A percentile compares a stretch with the other conserved stretches of the same genome.
These are phyloP conservation scores for Stephania yunnanensis DNA, from an alignment of 164 flowering plant species.

Conservation along the genomic window DNA sequence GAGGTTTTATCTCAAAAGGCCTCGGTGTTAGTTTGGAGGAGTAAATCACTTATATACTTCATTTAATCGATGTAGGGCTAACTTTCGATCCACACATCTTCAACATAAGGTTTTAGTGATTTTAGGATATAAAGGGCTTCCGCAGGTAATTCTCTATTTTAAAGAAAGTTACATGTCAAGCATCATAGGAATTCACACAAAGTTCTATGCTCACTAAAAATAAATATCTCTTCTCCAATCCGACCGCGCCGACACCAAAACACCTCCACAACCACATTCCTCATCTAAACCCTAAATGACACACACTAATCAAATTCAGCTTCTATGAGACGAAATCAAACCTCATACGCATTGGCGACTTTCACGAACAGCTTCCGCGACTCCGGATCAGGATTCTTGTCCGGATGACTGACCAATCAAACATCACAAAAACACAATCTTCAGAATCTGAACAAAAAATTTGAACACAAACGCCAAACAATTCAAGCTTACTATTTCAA, in stretches of 20 bases:
- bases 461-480: not conserved
- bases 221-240: not conserved
- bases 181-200: too few species aligned
- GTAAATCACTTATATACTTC: too few species aligned
- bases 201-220: too few species aligned
- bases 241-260: not conserved
- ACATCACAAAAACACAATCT: conserved; percentile 5
- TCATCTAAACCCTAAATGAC: not conserved
- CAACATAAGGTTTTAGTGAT: too few species aligned
- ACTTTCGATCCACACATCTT: too few species aligned
- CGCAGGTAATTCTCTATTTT: too few species aligned
- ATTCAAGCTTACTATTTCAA: conserved; percentile 58
- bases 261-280: not conserved
- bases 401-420: conserved; percentile 61
- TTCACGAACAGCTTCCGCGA: conserved; percentile 73
- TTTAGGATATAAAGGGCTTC: too few species aligned
- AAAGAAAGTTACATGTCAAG: too few species aligned
- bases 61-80: too few species aligned
- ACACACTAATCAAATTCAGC: not conserved
- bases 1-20: too few species aligned
- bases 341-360: conserved; percentile 95
- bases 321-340: conserved; percentile 18
- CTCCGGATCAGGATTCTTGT: conserved; percentile 95
- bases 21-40: too few species aligned
- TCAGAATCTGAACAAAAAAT: not conserved